These are phyloP conservation scores for Melaleuca alternifolia DNA, from an alignment of 345 rosid species.

Conservation along the genomic window DNA sequence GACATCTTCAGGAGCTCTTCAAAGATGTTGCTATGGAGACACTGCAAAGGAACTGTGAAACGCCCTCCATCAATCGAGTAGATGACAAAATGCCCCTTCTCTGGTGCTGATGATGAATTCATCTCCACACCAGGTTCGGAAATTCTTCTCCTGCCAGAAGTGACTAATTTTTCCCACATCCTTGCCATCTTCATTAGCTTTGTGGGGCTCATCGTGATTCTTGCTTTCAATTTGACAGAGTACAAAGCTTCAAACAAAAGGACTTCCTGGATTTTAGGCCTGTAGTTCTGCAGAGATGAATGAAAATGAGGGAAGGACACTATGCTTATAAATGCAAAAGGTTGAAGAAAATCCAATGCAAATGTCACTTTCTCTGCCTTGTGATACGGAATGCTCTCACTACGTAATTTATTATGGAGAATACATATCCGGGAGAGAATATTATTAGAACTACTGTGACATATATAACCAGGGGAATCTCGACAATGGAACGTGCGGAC, in stretches of 20 bases:
- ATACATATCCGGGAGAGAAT: neutral
- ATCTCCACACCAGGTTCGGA: neutral
- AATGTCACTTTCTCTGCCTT: neutral
- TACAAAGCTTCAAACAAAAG: neutral
- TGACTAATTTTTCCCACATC: neutral
- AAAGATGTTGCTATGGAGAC: neutral
- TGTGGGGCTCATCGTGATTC: neutral
- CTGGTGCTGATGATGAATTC: neutral
- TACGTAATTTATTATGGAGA: no score
- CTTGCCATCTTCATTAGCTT: neutral
- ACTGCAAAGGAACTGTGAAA: neutral
- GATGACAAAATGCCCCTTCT: neutral
- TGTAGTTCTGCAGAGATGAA: neutral
- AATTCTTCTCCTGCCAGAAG: neutral
- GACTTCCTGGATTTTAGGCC: neutral
- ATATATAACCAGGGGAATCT: neutral
- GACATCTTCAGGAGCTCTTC: conserved; percentile 2
- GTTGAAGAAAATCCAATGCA: neutral
- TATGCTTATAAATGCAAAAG: no score
- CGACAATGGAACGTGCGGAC: neutral
- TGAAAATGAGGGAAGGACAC: neutral
- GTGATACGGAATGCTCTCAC: neutral
- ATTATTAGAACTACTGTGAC: neutral
- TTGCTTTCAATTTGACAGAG: neutral
- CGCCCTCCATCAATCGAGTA: neutral